Percentiles rank a stretch among this genome's conserved stretches.
Evolutionary conservation across 2,329 filamentous ascomycete species (phyloP).

Genomic region (Colletotrichum tropicale): DNA sequence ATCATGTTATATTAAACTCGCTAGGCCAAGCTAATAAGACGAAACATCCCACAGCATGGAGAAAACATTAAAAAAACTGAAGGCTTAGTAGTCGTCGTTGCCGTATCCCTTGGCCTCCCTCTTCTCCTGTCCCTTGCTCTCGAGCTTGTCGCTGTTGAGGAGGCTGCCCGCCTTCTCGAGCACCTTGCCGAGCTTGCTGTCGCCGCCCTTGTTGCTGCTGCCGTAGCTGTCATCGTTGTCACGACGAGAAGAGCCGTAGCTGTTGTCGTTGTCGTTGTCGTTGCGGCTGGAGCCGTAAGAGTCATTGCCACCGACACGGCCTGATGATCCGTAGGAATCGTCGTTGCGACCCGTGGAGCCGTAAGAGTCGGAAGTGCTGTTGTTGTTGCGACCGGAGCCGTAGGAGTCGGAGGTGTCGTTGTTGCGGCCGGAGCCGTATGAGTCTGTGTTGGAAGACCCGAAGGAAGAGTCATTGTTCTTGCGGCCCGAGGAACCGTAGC

Average conservation of each 20-base stretch:
- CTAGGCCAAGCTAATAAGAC: background rate
- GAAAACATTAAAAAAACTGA: fast-evolving
- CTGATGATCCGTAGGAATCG: constrained; percentile 24
- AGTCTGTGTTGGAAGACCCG: background rate
- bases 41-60: background rate
- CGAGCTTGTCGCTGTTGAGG: constrained; percentile 51
- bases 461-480: constrained; percentile 21
- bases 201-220: constrained; percentile 15
- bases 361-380: constrained; percentile 19
- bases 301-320: constrained; percentile 16
- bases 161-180: constrained; percentile 61
- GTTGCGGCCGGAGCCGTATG: constrained; percentile 12
- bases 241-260: constrained; percentile 13
- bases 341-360: constrained; percentile 2
- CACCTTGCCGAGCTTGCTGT: constrained; percentile 59
- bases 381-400: constrained; percentile 23
- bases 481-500: constrained; percentile 10
- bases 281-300: constrained; percentile 21
- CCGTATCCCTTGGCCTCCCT: constrained; percentile 42
- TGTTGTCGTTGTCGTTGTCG: constrained; percentile 45
- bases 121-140: constrained; percentile 55
- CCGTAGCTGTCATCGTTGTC: constrained; percentile 34
- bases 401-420: constrained; percentile 23
- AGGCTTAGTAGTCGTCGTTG: background rate
- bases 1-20: background rate